Evolutionary conservation across 2,329 filamentous ascomycete genomes (phyloP), one percentile per base, ranked within the genome.

Genomic region (Colletotrichum sp.): DNA sequence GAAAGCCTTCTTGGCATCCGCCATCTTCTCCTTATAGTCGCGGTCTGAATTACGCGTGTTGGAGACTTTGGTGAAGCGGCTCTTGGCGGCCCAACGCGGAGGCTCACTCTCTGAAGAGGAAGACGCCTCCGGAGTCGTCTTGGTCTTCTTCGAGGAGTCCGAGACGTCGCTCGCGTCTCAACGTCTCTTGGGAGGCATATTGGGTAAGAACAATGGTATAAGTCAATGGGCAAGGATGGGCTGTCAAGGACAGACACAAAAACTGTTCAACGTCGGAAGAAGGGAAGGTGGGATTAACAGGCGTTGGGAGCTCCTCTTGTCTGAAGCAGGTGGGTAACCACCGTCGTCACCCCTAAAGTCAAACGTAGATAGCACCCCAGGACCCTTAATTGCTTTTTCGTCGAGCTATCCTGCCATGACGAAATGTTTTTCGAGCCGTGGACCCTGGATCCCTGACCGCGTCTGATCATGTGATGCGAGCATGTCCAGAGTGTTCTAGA

Each of bases 41-140:
- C 69, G 71, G 32, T 84, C 83, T 19, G 80, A 78, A 72, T 85
- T 85, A 36, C 79, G 81, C 7, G 85, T 85, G 30, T 71, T 83
- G 8, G 84, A 86, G 13, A 84, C 78, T 9, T 67, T 73, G 4
- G 82, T 77, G 83, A 83, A 85, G 66, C 82, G 81, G 22, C 77
- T 79, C 69, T 79, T 78, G 48, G 67, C 22, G n/a, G 68, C 27
- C 71, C 71, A 72, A 12, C 55, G 65, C 13, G 44, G n/a, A 52
- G 65, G 48, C 8, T 61, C 55, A 8, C 22, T 65, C 25, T 39
- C 19, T 19, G 25, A 68, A 30, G 65, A 22, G 32, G 59, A 12
- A 25, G 39, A 27, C 4, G 39, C 55, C 22, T 55, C 28, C 6
- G 60, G 19, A 4, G 69, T 15, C 2, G 68, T 57, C 27, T 68